Evolutionary conservation across 768 basidiomycete species (phyloP), one percentile per base, ranked within the genome.

Genomic region (Auriscalpium vulgare): DNA sequence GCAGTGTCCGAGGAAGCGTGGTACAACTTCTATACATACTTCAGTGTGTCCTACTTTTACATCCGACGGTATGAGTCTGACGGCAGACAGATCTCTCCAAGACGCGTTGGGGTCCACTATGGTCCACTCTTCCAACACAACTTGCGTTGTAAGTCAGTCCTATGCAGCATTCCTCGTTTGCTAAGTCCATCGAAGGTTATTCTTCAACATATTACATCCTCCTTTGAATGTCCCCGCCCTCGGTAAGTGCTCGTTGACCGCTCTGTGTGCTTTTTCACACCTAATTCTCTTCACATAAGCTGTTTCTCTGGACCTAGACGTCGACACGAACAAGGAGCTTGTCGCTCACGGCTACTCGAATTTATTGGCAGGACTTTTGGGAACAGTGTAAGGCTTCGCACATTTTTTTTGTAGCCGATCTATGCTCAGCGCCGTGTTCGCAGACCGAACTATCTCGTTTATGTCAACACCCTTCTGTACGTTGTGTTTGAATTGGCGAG

Each of bases 311-410:
- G 80, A 88, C 60, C 84, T 87, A 63, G 94, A 97, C 49, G 78
- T 97, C 56, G 85, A 97, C 61, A 94, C 95, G 0, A 86, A 98
- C 69, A 85, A 86, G 58, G 95, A 99, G 67, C 83, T 98, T 10
- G 81, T 97, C 48, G 91, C 81, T 0, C 95, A 99, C 67, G 95
- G 95, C 9, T 85, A 90, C 57, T 94, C 92, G 1, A 97, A 99
- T 67, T 61, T 97, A 4, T 73, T 88, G 0, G 82, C 94, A 2
- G 95, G 94, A 2, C 50, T 85, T 1, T 62, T 88, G 34, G 93
- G 95, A 8, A 85, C 88, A 8, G 91, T 95, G 78, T 90, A 75
- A 57, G 84, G 74, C 21, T 47, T 46, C n/a, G n/a, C 45, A 4
- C 16, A 23, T 17, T 13, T 16, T 13, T 35, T 4, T 1, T 21